Conservation (phyloP, 768 basidiomycete species). For the Suillus hirtellus region DNA sequence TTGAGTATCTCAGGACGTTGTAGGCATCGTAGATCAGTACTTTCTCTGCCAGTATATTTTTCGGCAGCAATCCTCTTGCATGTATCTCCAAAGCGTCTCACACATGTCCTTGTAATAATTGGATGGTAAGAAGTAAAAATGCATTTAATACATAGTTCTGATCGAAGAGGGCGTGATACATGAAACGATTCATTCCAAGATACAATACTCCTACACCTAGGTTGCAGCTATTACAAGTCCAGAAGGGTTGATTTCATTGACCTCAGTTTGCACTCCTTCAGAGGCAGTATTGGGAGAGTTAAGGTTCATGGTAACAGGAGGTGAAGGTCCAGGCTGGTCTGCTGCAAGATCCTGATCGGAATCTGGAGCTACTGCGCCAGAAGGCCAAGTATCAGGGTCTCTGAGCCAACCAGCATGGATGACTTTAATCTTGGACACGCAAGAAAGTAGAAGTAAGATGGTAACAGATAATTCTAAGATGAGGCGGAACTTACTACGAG, state of each 20-base stretch:
- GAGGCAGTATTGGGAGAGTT: slow-evolving; percentile 4
- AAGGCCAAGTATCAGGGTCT: slow-evolving; percentile 74
- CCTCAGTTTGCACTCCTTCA: neutral
- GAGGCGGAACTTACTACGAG: slow-evolving; percentile 52
- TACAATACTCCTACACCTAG: slow-evolving; percentile 6
- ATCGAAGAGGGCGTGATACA: slow-evolving; percentile 6
- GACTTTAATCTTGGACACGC: slow-evolving; percentile 59
- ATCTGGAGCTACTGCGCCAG: slow-evolving; percentile 56
- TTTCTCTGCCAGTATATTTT: slow-evolving; percentile 35
- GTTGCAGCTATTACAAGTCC: slow-evolving; percentile 5
- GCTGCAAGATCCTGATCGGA: slow-evolving; percentile 49
- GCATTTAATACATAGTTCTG: slow-evolving; percentile 8
- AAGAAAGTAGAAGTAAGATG: slow-evolving; percentile 20
- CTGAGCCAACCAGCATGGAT: slow-evolving; percentile 74
- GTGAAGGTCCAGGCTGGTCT: slow-evolving; percentile 1
- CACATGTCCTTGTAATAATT: slow-evolving; percentile 4
- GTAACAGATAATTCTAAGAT: slow-evolving; percentile 1
- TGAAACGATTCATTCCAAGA: neutral
- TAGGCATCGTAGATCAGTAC: slow-evolving; percentile 4
- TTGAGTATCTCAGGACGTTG: slow-evolving; percentile 31
- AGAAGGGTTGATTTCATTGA: slow-evolving; percentile 8
- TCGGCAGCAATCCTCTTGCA: slow-evolving; percentile 25
- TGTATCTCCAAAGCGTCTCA: slow-evolving; percentile 6
- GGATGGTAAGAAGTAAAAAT: slow-evolving; percentile 9
- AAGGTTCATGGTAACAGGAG: slow-evolving; percentile 2